These are phyloP conservation scores for Anastatica hierochuntica DNA, from an alignment of 345 rosid genomes.

Conservation along the genomic window DNA sequence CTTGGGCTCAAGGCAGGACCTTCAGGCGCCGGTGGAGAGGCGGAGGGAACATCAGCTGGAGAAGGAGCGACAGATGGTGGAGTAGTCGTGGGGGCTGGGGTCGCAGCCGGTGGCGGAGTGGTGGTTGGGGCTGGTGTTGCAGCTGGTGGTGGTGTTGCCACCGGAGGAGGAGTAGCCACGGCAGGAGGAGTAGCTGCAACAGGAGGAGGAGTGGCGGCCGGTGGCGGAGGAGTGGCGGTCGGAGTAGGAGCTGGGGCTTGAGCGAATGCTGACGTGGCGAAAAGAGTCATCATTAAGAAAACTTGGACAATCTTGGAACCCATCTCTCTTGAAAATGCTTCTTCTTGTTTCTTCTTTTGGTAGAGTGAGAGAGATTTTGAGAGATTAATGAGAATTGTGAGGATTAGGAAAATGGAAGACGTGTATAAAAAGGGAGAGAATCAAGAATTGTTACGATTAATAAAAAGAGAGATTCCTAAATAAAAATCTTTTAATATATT, in stretches of 20 bases:
- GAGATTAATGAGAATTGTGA: background rate
- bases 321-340: background rate
- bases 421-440: background rate
- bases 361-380: background rate
- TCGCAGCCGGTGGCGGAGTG: constrained; percentile 21
- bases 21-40: constrained; percentile 25
- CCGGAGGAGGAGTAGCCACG: constrained; percentile 16
- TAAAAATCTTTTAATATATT: background rate
- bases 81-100: constrained; percentile 16
- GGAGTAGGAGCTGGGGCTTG: constrained; percentile 30
- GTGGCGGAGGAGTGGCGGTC: constrained; percentile 5
- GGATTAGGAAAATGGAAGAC: background rate
- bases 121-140: constrained; percentile 18
- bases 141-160: constrained; percentile 16
- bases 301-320: constrained; percentile 12
- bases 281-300: constrained; percentile 17
- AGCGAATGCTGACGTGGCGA: constrained; percentile 17
- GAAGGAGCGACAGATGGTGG: constrained; percentile 20
- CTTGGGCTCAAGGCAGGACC: constrained; percentile 10
- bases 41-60: constrained; percentile 20
- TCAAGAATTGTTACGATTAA: too few species aligned
- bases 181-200: constrained; percentile 12
- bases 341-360: background rate
- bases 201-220: constrained; percentile 13
- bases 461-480: background rate